phyloP scores from a whole-genome alignment of 2,329 filamentous ascomycete species.

The Phialophora expanda region DNA sequence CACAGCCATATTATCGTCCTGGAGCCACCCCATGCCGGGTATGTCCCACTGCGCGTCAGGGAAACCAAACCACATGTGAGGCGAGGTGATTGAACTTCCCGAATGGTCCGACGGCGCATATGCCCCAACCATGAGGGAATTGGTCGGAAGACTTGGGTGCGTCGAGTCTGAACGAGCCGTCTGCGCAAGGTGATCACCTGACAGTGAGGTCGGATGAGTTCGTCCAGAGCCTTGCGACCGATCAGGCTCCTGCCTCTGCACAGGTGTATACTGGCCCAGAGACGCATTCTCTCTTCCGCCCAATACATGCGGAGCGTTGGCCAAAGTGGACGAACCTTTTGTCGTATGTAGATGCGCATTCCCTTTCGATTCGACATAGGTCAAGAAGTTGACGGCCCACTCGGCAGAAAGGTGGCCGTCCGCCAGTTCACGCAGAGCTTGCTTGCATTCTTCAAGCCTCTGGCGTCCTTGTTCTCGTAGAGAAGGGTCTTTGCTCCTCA shows the following conservation, averaged over 20 bases:
- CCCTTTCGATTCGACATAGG: not conserved
- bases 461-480: constrained; percentile 15
- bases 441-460: constrained; percentile 31
- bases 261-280: not conserved
- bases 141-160: not conserved
- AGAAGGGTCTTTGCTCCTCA: constrained; percentile 15
- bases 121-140: not conserved
- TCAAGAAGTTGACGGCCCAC: constrained; percentile 11
- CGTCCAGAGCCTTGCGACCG: not conserved
- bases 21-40: not conserved
- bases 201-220: not conserved
- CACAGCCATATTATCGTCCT: not conserved
- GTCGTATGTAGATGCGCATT: not conserved
- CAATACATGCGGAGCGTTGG: not conserved
- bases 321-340: not conserved
- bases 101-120: not conserved
- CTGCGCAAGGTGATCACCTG: not conserved
- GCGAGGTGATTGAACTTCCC: not conserved
- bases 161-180: not conserved
- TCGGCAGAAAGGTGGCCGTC: not conserved
- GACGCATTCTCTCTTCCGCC: not conserved
- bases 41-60: not conserved
- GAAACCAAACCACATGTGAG: not conserved
- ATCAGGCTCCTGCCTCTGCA: not conserved
- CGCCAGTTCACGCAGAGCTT: constrained; percentile 7